Conservation (phyloP, 208 protist genomes). For the Trypanosomatidae sp. region DNA sequence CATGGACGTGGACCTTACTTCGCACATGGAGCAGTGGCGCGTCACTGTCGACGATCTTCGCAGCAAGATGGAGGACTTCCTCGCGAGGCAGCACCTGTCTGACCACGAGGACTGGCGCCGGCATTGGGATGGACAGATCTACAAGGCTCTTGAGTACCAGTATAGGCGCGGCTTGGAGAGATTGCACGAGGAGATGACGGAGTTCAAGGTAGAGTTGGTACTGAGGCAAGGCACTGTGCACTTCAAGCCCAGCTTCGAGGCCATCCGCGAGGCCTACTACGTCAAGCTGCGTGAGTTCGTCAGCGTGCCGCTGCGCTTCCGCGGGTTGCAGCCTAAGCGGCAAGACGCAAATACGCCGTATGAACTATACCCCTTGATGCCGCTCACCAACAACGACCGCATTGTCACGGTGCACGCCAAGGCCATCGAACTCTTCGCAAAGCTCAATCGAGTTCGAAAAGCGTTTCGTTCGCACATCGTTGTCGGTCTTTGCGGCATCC, state of each 20-base stretch:
- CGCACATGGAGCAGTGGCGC: constrained; percentile 93
- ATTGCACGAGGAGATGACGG: constrained; percentile 93
- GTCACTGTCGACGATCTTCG: constrained; percentile 84
- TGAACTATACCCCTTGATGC: constrained; percentile 92
- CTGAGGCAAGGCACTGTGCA: constrained; percentile 92
- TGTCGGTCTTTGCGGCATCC: constrained; percentile 88
- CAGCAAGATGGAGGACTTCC: constrained; percentile 83
- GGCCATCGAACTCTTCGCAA: constrained; percentile 92
- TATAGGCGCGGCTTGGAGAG: constrained; percentile 92
- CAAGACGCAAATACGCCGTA: constrained; percentile 52
- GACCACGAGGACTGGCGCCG: constrained; percentile 90
- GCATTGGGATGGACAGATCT: constrained; percentile 97
- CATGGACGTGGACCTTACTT: constrained; percentile 89
- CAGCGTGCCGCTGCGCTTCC: constrained; percentile 92
- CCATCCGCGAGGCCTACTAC: constrained; percentile 94
- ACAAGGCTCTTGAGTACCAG: constrained; percentile 97
- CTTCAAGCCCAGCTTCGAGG: constrained; percentile 95
- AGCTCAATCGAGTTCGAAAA: constrained; percentile 83
- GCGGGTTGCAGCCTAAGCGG: constrained; percentile 87
- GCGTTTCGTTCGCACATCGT: constrained; percentile 85
- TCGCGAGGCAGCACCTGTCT: constrained; percentile 66
- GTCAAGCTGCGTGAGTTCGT: constrained; percentile 95
- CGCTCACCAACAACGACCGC: constrained; percentile 75
- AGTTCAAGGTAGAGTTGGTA: constrained; percentile 93
- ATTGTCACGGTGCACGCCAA: constrained; percentile 92